Base-by-base conservation (phyloP, 371 early-diverging fungal species). In the Blakeslea trispora region DNA sequence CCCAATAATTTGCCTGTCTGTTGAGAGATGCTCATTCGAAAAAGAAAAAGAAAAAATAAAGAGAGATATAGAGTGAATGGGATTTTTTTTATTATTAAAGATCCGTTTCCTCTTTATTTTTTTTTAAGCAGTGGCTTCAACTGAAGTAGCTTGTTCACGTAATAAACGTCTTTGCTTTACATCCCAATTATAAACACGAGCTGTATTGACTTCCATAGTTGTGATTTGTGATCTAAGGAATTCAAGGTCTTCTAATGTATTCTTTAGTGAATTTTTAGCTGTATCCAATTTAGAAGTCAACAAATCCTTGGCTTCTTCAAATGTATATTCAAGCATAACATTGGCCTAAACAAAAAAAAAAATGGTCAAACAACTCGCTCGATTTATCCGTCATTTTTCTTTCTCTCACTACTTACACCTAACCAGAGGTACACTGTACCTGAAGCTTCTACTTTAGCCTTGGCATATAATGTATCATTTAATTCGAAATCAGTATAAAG, bases 151-250 rank as follows among this genome's bases (percentile, higher is more conserved):
- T 53, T 74, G 68, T 53, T 81, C 84, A 55, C 50, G 52, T 18
- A 53, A 37, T 10, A 80, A 17, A 35, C 90, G 84, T 56, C 95
- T 80, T 61, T 86, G 81, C 74, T 94, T 95, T 50, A 98, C 97
- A 68, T 98, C 97, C 90, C 93, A 95, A 79, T 98, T 98, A 74
- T 95, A 96, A 23, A 97, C 93, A 18, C 98, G 87, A 32, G 98
- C 96, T 37, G 90, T 93, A 82, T 97, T 98, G 79, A 98, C 98
- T 78, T 98, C 98, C 93, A 97, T 95, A 23, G 96, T 96, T 3
- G 98, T 98, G 66, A 97, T 94, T 74, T 98, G 97, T 58, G 93
- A 93, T 59, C 95, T 79, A 71, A 98, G 69, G 61, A 92, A 98
- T 65, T 91, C 92, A n/a, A 95, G 76, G 71, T 98, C 98, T 67